Evolutionary conservation across 2,329 filamentous ascomycete species (phyloP).

Genomic region (Hypoxylon rubiginosum): DNA sequence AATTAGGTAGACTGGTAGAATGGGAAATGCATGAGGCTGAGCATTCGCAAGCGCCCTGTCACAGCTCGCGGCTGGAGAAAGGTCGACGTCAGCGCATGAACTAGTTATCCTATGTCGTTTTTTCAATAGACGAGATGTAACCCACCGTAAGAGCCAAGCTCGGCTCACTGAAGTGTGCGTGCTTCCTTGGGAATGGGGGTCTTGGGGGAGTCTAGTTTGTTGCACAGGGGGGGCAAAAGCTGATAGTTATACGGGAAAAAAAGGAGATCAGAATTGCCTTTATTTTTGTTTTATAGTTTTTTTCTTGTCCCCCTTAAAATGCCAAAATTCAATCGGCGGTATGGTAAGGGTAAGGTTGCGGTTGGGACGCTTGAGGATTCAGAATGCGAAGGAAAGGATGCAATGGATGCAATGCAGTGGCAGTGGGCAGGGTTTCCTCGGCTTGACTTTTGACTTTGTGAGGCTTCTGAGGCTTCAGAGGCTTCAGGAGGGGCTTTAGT

Average conservation of each 20-base stretch:
- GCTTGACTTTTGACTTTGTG: slow-evolving; percentile 24
- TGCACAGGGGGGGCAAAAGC: background rate
- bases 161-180: slow-evolving; percentile 24
- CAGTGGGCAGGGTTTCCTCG: slow-evolving; percentile 32
- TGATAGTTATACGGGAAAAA: background rate
- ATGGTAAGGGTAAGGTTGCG: background rate
- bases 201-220: background rate
- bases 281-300: background rate
- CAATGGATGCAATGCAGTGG: slow-evolving; percentile 30
- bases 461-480: too few relatives aligned
- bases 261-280: background rate
- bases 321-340: background rate
- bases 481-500: too few relatives aligned
- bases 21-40: slow-evolving; percentile 46
- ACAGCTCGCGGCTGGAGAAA: slow-evolving; percentile 57
- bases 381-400: slow-evolving; percentile 39
- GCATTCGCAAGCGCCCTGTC: slow-evolving; percentile 55
- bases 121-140: slow-evolving; percentile 38
- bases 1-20: slow-evolving; percentile 42
- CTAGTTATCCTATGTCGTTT: slow-evolving; percentile 42
- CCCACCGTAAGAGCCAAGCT: slow-evolving; percentile 44
- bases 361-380: background rate
- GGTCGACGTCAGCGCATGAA: slow-evolving; percentile 66
- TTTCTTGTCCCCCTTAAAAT: background rate
- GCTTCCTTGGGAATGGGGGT: slow-evolving; percentile 12